Percentiles rank a stretch among this genome's conserved stretches.
Evolutionary conservation across 73 alveolate species (phyloP).

Genomic region (Paramecium sexaurelia): DNA sequence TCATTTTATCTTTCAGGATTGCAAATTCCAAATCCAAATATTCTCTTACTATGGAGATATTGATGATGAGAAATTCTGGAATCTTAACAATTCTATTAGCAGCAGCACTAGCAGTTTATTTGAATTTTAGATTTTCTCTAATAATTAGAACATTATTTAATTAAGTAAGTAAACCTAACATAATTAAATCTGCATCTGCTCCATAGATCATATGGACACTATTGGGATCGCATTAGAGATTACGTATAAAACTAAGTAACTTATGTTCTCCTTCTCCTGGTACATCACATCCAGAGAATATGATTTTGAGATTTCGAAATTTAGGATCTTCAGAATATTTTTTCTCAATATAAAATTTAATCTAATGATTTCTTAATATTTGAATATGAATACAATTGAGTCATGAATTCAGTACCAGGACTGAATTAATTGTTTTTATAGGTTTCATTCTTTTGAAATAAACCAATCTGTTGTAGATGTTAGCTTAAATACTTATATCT

Average conservation of each 20-base stretch:
- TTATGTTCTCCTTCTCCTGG: constrained; percentile 99
- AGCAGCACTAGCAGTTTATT: constrained; percentile 72
- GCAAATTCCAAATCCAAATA: constrained; percentile 88
- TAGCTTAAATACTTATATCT: constrained; percentile 77
- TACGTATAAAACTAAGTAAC: constrained; percentile 91
- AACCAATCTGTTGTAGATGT: constrained; percentile 74
- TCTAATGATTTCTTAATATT: constrained; percentile 65
- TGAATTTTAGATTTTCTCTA: constrained; percentile 90
- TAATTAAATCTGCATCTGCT: constrained; percentile 98
- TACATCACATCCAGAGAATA: constrained; percentile 91
- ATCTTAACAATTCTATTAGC: constrained; percentile 74
- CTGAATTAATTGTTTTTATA: constrained; percentile 94
- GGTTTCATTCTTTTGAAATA: constrained; percentile 69
- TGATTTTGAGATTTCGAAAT: constrained; percentile 84
- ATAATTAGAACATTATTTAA: constrained; percentile 90
- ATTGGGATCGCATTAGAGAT: constrained; percentile 80
- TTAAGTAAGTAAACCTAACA: constrained; percentile 94
- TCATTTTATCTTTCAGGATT: constrained; percentile 71
- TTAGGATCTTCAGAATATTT: constrained; percentile 85
- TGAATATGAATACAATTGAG: constrained; percentile 70
- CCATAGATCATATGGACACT: constrained; percentile 97
- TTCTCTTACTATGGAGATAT: not conserved
- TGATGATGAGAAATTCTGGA: constrained; percentile 59
- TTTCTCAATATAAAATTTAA: constrained; percentile 87
- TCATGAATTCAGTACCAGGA: constrained; percentile 99